phyloP scores from a whole-genome alignment of 164 flowering plant genomes.

The Stephania japonica region DNA sequence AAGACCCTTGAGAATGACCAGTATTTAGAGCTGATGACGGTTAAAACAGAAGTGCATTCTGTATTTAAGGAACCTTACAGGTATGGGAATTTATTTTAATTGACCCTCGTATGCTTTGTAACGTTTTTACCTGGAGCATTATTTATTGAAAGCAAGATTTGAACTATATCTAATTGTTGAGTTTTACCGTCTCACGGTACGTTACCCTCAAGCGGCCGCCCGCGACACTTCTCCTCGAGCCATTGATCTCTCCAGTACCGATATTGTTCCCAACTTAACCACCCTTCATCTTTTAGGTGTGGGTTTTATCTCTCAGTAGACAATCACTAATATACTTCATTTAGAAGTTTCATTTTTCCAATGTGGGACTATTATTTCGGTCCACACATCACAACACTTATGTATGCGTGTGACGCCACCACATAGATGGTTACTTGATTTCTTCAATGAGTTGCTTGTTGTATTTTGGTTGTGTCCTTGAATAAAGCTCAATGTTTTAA shows the following conservation, averaged over 20 bases:
- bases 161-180: background rate
- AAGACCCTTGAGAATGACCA: constrained; percentile 84
- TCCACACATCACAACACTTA: no score
- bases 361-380: no score
- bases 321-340: no score
- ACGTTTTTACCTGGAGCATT: background rate
- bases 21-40: constrained; percentile 72
- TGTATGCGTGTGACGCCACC: background rate
- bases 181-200: no score
- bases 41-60: constrained; percentile 71
- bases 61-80: constrained; percentile 96
- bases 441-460: background rate
- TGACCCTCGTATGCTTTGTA: background rate
- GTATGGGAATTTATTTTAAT: constrained; percentile 26
- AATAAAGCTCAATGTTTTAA: background rate
- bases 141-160: background rate
- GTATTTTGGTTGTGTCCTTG: no score
- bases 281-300: no score
- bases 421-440: background rate
- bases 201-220: no score
- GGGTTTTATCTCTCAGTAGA: no score
- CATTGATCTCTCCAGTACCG: no score
- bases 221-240: no score
- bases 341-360: no score
- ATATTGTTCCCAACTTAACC: no score